Conservation (phyloP, 768 basidiomycete genomes). For the Podaxis sp. region DNA sequence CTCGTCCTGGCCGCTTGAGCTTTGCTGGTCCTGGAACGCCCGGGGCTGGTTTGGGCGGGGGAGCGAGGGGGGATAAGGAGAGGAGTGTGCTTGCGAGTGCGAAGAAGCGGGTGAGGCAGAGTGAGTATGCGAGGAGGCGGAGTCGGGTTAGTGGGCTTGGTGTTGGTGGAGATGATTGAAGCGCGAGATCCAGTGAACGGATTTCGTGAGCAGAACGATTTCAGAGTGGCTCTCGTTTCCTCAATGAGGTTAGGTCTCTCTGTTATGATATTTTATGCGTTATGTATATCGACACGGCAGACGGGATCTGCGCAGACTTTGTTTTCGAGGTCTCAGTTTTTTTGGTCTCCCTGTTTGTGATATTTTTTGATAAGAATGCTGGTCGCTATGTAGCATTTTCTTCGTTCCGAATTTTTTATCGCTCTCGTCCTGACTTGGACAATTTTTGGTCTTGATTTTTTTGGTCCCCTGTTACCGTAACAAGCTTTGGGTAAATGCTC, state of each 20-base stretch:
- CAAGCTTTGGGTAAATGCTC: background rate
- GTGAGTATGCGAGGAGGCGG: conserved; percentile 64
- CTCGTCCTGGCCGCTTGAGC: conserved; percentile 39
- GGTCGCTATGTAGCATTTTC: background rate
- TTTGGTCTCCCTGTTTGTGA: background rate
- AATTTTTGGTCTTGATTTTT: background rate
- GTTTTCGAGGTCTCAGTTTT: background rate
- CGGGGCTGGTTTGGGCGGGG: conserved; percentile 27
- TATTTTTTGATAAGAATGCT: background rate
- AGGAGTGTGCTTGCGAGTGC: conserved; percentile 53
- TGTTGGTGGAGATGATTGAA: conserved; percentile 2
- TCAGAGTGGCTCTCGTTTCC: background rate
- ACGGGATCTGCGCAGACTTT: background rate
- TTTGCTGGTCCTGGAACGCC: conserved; percentile 23
- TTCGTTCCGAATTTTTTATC: background rate
- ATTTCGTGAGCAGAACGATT: background rate
- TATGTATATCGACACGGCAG: background rate
- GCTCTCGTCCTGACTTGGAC: background rate
- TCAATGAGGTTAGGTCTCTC: background rate
- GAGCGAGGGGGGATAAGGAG: conserved; percentile 24
- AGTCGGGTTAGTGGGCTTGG: conserved; percentile 33
- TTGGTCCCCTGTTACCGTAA: background rate
- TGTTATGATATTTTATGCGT: background rate
- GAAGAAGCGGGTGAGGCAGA: conserved; percentile 75
- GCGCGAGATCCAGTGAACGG: background rate